These are phyloP conservation scores for Aspergillus pseudoviridinutans DNA, from an alignment of 2,329 filamentous ascomycete species.

Conservation along the genomic window DNA sequence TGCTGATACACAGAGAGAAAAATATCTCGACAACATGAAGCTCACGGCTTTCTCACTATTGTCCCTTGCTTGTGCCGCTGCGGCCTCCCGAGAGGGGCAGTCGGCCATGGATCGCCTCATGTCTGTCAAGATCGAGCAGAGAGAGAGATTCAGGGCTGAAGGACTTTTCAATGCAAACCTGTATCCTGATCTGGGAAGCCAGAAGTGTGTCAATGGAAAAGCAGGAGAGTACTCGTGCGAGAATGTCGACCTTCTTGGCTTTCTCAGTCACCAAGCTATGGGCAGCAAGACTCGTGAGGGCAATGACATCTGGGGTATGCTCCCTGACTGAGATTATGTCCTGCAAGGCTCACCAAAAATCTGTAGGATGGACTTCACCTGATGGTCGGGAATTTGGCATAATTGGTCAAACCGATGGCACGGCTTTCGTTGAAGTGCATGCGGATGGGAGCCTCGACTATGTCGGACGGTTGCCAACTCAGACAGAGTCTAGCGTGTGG, in stretches of 20 bases:
- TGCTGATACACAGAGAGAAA: not conserved
- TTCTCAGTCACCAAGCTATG: constrained; percentile 18
- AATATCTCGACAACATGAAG: constrained; percentile 8
- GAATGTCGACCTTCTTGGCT: constrained; percentile 13
- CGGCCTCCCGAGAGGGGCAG: constrained; percentile 7
- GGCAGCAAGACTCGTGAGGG: constrained; percentile 17
- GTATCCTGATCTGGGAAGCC: constrained; percentile 7
- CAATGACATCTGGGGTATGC: constrained; percentile 17
- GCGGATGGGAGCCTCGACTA: constrained; percentile 14
- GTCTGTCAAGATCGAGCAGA: constrained; percentile 10
- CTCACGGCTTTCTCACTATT: constrained; percentile 9
- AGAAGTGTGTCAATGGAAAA: constrained; percentile 11
- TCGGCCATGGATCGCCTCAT: constrained; percentile 14
- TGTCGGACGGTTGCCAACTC: constrained; percentile 13
- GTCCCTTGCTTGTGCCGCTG: constrained; percentile 4
- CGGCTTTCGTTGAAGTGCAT: constrained; percentile 14
- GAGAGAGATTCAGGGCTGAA: constrained; percentile 8
- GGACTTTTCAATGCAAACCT: constrained; percentile 12
- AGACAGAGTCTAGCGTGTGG: constrained; percentile 11
- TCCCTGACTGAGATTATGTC: not conserved
- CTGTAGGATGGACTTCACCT: constrained; percentile 13
- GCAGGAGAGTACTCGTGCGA: constrained; percentile 16
- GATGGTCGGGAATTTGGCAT: constrained; percentile 15
- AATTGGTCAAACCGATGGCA: constrained; percentile 16
- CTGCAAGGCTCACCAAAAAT: not conserved